Evolutionary conservation across 345 rosid genomes (phyloP).

Genomic region (Mercurialis annua): DNA sequence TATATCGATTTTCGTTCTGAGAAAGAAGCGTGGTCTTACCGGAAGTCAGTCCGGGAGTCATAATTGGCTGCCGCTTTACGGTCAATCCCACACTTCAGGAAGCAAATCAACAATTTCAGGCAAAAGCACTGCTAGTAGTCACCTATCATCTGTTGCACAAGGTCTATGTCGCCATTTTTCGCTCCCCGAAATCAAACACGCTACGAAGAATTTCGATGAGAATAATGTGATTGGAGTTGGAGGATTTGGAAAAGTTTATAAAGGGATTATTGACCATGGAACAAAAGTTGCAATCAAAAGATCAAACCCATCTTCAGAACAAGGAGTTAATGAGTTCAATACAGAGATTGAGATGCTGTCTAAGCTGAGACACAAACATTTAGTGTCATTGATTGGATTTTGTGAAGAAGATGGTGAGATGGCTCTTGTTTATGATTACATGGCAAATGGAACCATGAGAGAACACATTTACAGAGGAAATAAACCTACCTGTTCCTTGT

Average conservation of each 20-base stretch:
- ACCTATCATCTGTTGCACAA: constrained; percentile 23
- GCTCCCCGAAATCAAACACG: constrained; percentile 22
- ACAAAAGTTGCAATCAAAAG: constrained; percentile 27
- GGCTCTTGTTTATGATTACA: constrained; percentile 27
- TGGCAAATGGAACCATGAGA: constrained; percentile 28
- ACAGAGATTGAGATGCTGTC: constrained; percentile 36
- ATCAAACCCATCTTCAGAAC: constrained; percentile 34
- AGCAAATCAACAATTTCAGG: constrained; percentile 37
- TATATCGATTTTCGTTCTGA: constrained; percentile 11
- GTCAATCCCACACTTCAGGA: constrained; percentile 28
- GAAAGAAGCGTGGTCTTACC: constrained; percentile 13
- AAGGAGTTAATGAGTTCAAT: constrained; percentile 30
- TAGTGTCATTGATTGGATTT: constrained; percentile 29
- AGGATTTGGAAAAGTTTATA: constrained; percentile 36
- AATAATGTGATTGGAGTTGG: constrained; percentile 28
- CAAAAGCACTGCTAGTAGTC: constrained; percentile 24
- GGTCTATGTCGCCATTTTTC: constrained; percentile 33
- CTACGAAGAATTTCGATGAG: constrained; percentile 29
- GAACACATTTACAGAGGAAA: constrained; percentile 28
- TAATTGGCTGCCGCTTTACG: constrained; percentile 41
- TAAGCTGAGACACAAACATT: constrained; percentile 32
- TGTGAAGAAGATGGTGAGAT: constrained; percentile 31
- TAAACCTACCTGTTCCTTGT: constrained; percentile 9
- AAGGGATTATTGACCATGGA: constrained; percentile 28
- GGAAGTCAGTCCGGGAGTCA: constrained; percentile 8